These are phyloP conservation scores for Neospermospora avenae DNA, from an alignment of 2,329 filamentous ascomycete species.

Conservation along the genomic window DNA sequence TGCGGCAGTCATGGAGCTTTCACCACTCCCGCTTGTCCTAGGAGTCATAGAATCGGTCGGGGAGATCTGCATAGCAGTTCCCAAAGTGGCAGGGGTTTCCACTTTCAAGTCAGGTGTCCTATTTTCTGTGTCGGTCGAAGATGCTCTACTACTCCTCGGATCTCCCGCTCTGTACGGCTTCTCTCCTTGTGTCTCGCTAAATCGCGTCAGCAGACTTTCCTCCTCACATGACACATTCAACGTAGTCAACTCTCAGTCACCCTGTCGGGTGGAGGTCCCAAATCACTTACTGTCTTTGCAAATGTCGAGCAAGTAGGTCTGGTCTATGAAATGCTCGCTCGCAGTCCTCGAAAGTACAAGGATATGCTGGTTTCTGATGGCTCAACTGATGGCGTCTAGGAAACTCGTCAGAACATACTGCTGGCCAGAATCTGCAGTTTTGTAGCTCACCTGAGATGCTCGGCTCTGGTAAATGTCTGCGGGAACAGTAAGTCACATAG, in stretches of 20 bases:
- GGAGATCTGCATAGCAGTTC: conserved; percentile 17
- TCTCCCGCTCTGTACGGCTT: conserved; percentile 34
- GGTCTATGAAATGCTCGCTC: conserved; percentile 55
- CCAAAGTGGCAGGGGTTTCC: conserved; percentile 11
- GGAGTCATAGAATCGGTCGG: conserved; percentile 25
- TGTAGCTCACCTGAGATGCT: conserved; percentile 53
- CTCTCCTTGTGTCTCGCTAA: conserved; percentile 46
- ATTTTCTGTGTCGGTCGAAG: conserved; percentile 27
- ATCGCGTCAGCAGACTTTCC: conserved; percentile 15
- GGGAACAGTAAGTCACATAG: conserved; percentile 16
- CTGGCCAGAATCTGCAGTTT: neutral
- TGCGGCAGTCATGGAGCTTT: conserved; percentile 24
- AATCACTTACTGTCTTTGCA: conserved; percentile 47
- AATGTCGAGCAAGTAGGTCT: conserved; percentile 58
- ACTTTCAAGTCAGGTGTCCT: conserved; percentile 24
- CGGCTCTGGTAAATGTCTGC: conserved; percentile 60
- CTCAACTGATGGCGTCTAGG: conserved; percentile 58
- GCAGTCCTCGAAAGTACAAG: conserved; percentile 52
- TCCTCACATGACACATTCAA: neutral
- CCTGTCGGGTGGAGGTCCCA: neutral
- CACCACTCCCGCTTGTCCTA: conserved; percentile 24
- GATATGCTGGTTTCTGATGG: conserved; percentile 51
- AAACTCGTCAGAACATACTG: conserved; percentile 22
- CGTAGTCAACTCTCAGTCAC: neutral
- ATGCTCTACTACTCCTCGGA: conserved; percentile 30